Evolutionary conservation across 331 rosid genomes (phyloP).

Genomic region (Ulmus americana): DNA sequence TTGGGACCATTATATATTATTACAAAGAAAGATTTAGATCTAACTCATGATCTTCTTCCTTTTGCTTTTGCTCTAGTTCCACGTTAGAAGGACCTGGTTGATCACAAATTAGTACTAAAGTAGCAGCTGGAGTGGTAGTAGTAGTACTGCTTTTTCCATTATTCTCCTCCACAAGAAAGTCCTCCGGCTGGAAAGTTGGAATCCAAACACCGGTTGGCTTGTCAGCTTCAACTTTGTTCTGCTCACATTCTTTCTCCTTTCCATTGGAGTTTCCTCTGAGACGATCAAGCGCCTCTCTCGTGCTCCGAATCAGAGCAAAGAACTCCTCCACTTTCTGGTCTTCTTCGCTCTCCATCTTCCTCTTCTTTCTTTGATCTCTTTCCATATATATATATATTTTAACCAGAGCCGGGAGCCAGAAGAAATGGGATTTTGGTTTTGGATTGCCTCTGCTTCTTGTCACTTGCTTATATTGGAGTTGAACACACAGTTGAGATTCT

Average conservation of each 20-base stretch:
- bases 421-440: too few species aligned
- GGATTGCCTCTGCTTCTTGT: too few species aligned
- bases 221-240: slow-evolving; percentile 10
- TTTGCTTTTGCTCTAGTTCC: background rate
- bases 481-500: too few species aligned
- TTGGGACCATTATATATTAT: background rate
- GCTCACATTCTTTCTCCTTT: slow-evolving; percentile 11
- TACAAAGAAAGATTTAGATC: slow-evolving; percentile 72
- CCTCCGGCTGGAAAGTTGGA: slow-evolving; percentile 66
- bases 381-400: slow-evolving; percentile 39
- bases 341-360: slow-evolving; percentile 35
- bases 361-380: slow-evolving; percentile 48
- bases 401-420: too few species aligned
- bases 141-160: background rate
- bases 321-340: slow-evolving; percentile 59
- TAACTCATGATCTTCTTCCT: slow-evolving; percentile 25
- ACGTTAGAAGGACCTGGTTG: slow-evolving; percentile 27
- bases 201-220: slow-evolving; percentile 41
- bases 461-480: too few species aligned
- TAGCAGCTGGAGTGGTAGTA: background rate
- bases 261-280: slow-evolving; percentile 11
- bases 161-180: slow-evolving; percentile 40
- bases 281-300: slow-evolving; percentile 41
- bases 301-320: slow-evolving; percentile 61
- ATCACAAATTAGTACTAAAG: background rate